A percentile compares a stretch with the other conserved stretches of the same genome.
Conservation (phyloP, 768 basidiomycete genomes). For the Tylopilus sp. region DNA sequence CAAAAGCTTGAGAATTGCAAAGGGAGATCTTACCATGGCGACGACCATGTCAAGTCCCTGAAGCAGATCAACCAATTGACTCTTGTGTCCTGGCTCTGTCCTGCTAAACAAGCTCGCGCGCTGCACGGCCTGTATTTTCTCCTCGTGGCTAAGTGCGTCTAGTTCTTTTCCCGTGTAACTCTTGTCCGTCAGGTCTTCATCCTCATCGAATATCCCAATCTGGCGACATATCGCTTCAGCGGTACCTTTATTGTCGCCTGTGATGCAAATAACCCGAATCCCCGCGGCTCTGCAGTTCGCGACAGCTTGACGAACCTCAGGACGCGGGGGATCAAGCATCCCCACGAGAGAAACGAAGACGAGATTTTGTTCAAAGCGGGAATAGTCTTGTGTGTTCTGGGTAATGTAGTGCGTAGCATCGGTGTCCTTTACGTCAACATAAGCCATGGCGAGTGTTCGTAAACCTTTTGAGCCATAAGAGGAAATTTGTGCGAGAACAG, state of each 20-base stretch:
- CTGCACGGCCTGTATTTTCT: slow-evolving; percentile 85
- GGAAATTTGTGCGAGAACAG: slow-evolving; percentile 62
- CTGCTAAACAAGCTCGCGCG: slow-evolving; percentile 87
- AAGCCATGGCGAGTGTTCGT: slow-evolving; percentile 89
- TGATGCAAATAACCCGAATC: slow-evolving; percentile 95
- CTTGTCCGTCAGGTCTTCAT: slow-evolving; percentile 91
- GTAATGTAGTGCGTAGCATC: slow-evolving; percentile 81
- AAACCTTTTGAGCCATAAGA: slow-evolving; percentile 80
- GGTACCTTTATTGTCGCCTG: slow-evolving; percentile 96
- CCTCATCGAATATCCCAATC: slow-evolving; percentile 86
- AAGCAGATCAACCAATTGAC: slow-evolving; percentile 87
- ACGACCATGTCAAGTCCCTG: slow-evolving; percentile 91
- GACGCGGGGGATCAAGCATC: slow-evolving; percentile 97
- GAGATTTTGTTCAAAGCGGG: slow-evolving; percentile 86
- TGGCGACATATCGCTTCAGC: slow-evolving; percentile 96
- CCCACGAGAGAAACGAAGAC: slow-evolving; percentile 95
- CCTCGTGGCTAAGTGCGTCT: slow-evolving; percentile 72
- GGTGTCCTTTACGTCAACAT: slow-evolving; percentile 70
- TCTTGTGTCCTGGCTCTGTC: slow-evolving; percentile 95
- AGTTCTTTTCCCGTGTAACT: slow-evolving; percentile 94
- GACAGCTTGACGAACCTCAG: slow-evolving; percentile 84
- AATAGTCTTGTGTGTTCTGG: slow-evolving; percentile 75
- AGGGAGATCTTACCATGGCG: slow-evolving; percentile 68
- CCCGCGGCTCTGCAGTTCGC: slow-evolving; percentile 90
- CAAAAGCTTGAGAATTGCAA: slow-evolving; percentile 7